Base-by-base conservation (phyloP, 1,284 basidiomycete genomes). In the Tilletia caries region DNA sequence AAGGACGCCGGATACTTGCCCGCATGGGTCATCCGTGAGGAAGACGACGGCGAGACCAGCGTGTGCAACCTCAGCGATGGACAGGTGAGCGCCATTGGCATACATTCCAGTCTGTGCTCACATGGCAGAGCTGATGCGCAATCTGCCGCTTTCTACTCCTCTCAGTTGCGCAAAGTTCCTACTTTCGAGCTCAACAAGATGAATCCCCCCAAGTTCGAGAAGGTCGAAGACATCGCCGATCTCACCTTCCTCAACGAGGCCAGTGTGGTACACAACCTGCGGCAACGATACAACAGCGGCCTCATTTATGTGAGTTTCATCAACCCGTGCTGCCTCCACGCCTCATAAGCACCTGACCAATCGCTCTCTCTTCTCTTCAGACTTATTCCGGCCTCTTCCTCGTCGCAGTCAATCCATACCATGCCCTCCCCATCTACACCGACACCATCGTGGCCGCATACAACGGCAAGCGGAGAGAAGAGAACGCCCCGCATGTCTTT, bases 221-320 rank as follows among this genome's bases (percentile, higher is more conserved):
- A 93, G 64, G 95, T 94, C 2, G 94, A 95, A 76, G 96, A 99
- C 85, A 98, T 98, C 78, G 96, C 96, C 60, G 95, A 98, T 85
- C 87, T 99, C 73, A 98, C 96, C 0, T 97, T 95, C 85, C 86
- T 98, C 72, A 98, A 98, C 83, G 96, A 99, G 87, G 95, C 96
- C 12, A 95, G 93, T 77, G 96, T 99, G 34, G 95, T 98, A 29
- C 94, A 98, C 83, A 98, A 98, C 85, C 88, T 98, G 41, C 88
- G 93, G 71, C 86, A 93, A 76, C 88, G 96, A 82, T 98, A 95
- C 84, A 91, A 91, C 67, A 91, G 92, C 64, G 92, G 92, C 34
- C 90, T 91, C 70, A 98, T 98, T 78, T 98, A 98, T 85, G 95
- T 96, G 83, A 85, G 93, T 88, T 41, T 12, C 8, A 13, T 64